Conservation (phyloP, 2,329 filamentous ascomycete species). For the Beauveria australis region DNA sequence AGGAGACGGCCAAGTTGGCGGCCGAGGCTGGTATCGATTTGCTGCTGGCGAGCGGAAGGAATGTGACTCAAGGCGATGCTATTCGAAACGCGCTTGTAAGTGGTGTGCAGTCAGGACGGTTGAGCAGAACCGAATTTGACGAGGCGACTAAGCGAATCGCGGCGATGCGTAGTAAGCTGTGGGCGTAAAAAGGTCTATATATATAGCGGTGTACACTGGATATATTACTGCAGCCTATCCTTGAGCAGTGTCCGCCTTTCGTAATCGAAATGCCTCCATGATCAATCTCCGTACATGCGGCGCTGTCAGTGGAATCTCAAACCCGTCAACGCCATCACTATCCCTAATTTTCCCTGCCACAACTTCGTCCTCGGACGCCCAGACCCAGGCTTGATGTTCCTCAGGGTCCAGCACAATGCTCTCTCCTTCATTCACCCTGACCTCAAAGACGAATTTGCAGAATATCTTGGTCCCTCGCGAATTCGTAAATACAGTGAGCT, state of each 20-base stretch:
- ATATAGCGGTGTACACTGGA: neutral
- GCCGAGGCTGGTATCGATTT: slow-evolving; percentile 15
- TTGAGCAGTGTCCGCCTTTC: slow-evolving; percentile 13
- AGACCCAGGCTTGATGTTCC: slow-evolving; percentile 33
- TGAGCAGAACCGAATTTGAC: slow-evolving; percentile 14
- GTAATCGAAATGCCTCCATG: slow-evolving; percentile 23
- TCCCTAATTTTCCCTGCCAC: slow-evolving; percentile 19
- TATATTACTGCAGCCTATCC: neutral
- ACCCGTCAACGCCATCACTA: slow-evolving; percentile 5
- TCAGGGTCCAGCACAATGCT: slow-evolving; percentile 29
- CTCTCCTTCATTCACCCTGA: slow-evolving; percentile 21
- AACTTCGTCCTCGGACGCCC: slow-evolving; percentile 32
- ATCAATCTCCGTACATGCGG: slow-evolving; percentile 20
- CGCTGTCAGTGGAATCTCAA: slow-evolving; percentile 23
- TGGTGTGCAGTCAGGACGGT: slow-evolving; percentile 5
- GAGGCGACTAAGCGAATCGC: slow-evolving; percentile 15
- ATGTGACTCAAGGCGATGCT: slow-evolving; percentile 14
- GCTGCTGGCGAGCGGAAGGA: slow-evolving; percentile 14
- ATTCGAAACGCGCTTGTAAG: slow-evolving; percentile 13
- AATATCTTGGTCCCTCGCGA: slow-evolving; percentile 23
- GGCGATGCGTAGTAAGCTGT: slow-evolving; percentile 10
- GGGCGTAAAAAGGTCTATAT: neutral
- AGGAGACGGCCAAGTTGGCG: slow-evolving; percentile 10
- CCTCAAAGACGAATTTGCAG: slow-evolving; percentile 28
- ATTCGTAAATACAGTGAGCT: slow-evolving; percentile 26